Base-by-base conservation (phyloP, 139 green algal species). In the Dunaliella primolecta region DNA sequence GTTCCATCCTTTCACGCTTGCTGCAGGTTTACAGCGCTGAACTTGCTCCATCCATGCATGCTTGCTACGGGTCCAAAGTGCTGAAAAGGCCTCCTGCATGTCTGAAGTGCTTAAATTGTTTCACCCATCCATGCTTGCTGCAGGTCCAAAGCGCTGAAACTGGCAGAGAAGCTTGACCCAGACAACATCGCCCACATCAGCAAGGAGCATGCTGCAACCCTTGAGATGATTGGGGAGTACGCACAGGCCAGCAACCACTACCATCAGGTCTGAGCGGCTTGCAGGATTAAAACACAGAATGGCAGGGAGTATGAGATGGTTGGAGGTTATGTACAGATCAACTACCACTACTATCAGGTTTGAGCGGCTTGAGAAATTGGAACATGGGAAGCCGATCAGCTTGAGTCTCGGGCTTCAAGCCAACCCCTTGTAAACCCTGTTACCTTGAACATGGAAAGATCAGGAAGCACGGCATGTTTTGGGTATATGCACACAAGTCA, bases 121-220 rank as follows among this genome's bases (percentile, higher is more conserved):
- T n/a, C n/a, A n/a, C n/a, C n/a, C n/a, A n/a, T n/a, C n/a, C n/a
- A n/a, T n/a, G n/a, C 29, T 32, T 21, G 2, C 75, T 38, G 30
- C 80, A 84, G 80, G 80, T 84, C 91, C 20, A 81, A 94, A 80
- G 94, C 94, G 24, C 86, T 96, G 35, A 89, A 90, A 84, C 90
- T 97, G 31, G 93, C 94, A 25, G 83, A 94, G 84, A 83, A 92
- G 83, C 86, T 96, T 36, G 94, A 93, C 84, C 91, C 92, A 2
- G 84, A 87, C 31, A 78, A 71, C 33, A 85, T 95, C 30, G 83
- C 83, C 31, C 55, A 46, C 64, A 89, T 93, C 57, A 88, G 87
- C 87, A 91, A 91, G 84, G 88, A 93, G 88, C 89, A 95, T 83
- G 91, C 90, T 0, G 83, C 84, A n/a, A 85, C 90, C 64, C 86